phyloP scores from a whole-genome alignment of 2,329 filamentous ascomycete species.

The Monilinia fructigena region DNA sequence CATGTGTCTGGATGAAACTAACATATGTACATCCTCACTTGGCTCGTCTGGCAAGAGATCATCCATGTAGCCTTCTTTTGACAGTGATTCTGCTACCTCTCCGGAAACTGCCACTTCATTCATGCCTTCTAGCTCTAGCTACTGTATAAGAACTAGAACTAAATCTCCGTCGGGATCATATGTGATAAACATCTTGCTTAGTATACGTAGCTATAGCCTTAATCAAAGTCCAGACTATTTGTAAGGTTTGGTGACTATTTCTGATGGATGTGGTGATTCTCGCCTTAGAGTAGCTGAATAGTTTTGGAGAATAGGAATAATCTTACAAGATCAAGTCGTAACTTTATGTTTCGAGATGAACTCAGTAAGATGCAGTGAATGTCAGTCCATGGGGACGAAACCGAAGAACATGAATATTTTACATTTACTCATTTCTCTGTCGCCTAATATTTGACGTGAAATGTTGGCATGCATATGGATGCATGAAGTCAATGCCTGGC shows the following conservation, averaged over 20 bases:
- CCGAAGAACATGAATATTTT: too few species aligned
- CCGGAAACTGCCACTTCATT: background rate
- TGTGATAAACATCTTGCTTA: background rate
- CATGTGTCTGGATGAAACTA: slow-evolving; percentile 23
- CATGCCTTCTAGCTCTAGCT: background rate
- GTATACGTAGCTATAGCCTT: too few species aligned
- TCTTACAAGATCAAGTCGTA: background rate
- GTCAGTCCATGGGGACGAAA: background rate
- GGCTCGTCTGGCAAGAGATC: too few species aligned
- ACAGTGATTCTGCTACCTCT: background rate
- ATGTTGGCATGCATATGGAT: too few species aligned
- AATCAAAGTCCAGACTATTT: background rate
- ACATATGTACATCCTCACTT: slow-evolving; percentile 13
- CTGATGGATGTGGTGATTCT: background rate
- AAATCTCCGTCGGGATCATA: slow-evolving; percentile 19
- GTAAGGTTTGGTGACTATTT: too few species aligned
- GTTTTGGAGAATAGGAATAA: background rate
- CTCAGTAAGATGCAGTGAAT: background rate
- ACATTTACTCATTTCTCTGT: too few species aligned
- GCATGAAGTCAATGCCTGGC: too few species aligned
- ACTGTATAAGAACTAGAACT: slow-evolving; percentile 3
- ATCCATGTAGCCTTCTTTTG: background rate
- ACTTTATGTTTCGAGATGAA: background rate
- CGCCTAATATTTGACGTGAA: too few species aligned
- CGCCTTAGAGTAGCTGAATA: too few species aligned